Evolutionary conservation across 2,329 filamentous ascomycete species (phyloP).

Genomic region (Botrytis paeoniae): DNA sequence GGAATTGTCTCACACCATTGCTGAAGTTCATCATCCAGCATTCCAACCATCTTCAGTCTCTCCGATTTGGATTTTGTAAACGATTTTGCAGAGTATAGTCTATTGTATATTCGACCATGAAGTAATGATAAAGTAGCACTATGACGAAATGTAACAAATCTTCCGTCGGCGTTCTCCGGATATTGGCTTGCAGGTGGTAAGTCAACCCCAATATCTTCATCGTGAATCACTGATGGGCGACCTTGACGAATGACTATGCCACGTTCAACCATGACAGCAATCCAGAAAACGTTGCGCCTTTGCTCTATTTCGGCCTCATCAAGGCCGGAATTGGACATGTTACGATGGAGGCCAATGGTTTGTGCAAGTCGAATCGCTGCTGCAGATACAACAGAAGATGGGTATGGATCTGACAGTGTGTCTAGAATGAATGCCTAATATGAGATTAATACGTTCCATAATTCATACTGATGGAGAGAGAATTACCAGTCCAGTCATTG

Average conservation of each 20-base stretch:
- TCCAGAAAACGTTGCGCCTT: conserved; percentile 32
- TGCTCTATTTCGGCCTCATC: conserved; percentile 25
- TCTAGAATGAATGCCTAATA: conserved; percentile 21
- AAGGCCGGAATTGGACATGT: conserved; percentile 24
- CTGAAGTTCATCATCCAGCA: conserved; percentile 31
- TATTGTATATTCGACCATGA: conserved; percentile 28
- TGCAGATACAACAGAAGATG: conserved; percentile 26
- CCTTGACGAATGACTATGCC: conserved; percentile 24
- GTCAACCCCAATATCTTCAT: conserved; percentile 33
- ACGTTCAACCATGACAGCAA: conserved; percentile 30
- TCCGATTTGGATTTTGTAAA: conserved; percentile 28
- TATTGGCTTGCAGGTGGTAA: conserved; percentile 25
- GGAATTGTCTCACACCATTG: conserved; percentile 30
- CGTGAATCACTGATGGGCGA: conserved; percentile 31
- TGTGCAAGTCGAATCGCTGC: conserved; percentile 26
- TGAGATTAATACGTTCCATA: background rate
- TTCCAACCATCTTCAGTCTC: conserved; percentile 26
- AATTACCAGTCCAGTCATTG: conserved; percentile 24
- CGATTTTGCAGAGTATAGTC: conserved; percentile 32
- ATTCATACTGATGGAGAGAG: background rate
- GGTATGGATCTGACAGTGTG: conserved; percentile 26
- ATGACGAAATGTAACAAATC: conserved; percentile 25
- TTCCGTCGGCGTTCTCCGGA: conserved; percentile 20
- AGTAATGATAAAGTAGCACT: conserved; percentile 27
- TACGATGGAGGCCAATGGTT: conserved; percentile 30